Evolutionary conservation across 371 early-diverging fungal genomes (phyloP), one percentile per base, ranked within the genome.

Genomic region (Homolaphlyctis polyrhiza): DNA sequence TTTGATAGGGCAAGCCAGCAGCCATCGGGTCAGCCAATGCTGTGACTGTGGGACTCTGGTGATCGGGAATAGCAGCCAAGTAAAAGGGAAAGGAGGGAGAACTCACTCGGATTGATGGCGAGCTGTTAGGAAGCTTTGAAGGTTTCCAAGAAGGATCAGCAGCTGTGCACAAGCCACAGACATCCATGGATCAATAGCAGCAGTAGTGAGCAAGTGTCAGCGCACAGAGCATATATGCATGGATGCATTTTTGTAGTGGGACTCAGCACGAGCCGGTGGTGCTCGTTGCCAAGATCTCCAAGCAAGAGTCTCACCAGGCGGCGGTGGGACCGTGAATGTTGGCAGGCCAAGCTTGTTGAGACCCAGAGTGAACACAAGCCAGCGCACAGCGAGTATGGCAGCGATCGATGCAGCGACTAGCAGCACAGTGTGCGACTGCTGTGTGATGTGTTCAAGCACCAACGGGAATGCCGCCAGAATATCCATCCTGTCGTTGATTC

Each of bases 101-200:
- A 51, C 52, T 6, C 32, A 51, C 52, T n/a, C 52, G 6, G n/a
- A 51, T 32, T n/a, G 52, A 51, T 11, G 52, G 32, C 6, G 32
- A 8, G 14, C 27, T 25, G 32, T 11, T 11, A 8, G 52, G 52
- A 8, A 25, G 28, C 52, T 51, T 51, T 11, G 52, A 51, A n/a
- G 52, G 52, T 27, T 6, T 51, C 52, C 52, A 51, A n/a, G 28
- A 11, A n/a, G 32, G 32, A n/a, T 51, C 52, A n/a, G 52, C 52
- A 11, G 11, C 52, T 51, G 32, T 27, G 39, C 18, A 8, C n/a
- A n/a, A n/a, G n/a, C n/a, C n/a, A n/a, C n/a, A n/a, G n/a, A n/a
- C n/a, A n/a, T n/a, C n/a, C n/a, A n/a, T n/a, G n/a, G n/a, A n/a
- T n/a, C n/a, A n/a, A n/a, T n/a, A n/a, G n/a, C n/a, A n/a, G n/a